These are phyloP conservation scores for Populus hybrid DNA, from an alignment of 441 rosid species.

Conservation along the genomic window DNA sequence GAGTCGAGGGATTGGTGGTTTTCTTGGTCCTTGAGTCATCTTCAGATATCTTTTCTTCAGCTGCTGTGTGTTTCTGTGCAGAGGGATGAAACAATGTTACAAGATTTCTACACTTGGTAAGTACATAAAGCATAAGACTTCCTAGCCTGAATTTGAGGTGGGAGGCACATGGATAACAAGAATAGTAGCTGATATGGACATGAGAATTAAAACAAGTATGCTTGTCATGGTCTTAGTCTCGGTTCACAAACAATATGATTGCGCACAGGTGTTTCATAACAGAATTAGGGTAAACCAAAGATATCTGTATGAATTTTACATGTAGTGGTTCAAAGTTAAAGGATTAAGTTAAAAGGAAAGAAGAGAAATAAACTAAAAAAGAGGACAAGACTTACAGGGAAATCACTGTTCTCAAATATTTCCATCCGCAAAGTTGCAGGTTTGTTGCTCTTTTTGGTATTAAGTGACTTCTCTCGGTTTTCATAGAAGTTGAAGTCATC, in stretches of 20 bases:
- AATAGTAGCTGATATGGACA: background rate
- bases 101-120: background rate
- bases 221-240: background rate
- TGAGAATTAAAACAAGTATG: background rate
- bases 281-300: background rate
- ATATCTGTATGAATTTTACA: background rate
- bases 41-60: conserved; percentile 21
- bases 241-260: background rate
- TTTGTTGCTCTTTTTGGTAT: conserved; percentile 34
- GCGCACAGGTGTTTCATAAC: background rate
- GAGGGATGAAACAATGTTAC: background rate
- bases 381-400: conserved; percentile 29
- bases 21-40: conserved; percentile 20
- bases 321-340: background rate
- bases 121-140: background rate
- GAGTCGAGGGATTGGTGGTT: conserved; percentile 26
- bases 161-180: background rate
- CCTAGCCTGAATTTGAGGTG: background rate
- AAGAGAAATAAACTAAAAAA: background rate
- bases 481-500: conserved; percentile 92
- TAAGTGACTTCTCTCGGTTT: conserved; percentile 56
- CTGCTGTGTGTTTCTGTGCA: conserved; percentile 18
- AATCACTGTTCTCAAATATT: conserved; percentile 29
- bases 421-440: conserved; percentile 48
- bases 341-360: background rate